Percentiles rank a stretch among this genome's conserved stretches.
phyloP scores from a whole-genome alignment of 1,139 yeast genomes.

The Lodderomyces beijingensis region DNA sequence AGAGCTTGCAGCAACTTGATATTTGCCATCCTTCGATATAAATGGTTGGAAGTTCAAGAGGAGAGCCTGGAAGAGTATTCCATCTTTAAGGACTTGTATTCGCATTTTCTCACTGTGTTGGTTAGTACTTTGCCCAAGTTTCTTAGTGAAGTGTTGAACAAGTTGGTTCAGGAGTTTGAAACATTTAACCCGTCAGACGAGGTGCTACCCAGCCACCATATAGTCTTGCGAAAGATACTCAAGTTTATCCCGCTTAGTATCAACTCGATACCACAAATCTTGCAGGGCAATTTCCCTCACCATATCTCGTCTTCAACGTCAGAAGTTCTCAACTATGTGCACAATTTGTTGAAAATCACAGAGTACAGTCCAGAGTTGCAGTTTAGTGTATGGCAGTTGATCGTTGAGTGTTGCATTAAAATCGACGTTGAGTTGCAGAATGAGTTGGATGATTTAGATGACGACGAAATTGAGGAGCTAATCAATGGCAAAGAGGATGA shows the following conservation, averaged over 20 bases:
- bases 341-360: conserved; percentile 55
- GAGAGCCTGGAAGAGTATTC: conserved; percentile 19
- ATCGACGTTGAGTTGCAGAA: conserved; percentile 93
- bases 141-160: conserved; percentile 75
- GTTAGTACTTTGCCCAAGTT: conserved; percentile 87
- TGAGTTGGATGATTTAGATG: conserved; percentile 74
- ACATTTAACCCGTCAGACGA: conserved; percentile 9
- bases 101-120: conserved; percentile 70
- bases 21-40: conserved; percentile 34
- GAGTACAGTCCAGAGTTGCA: conserved; percentile 73
- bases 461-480: conserved; percentile 67
- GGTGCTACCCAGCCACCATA: conserved; percentile 51
- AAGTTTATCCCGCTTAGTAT: conserved; percentile 79
- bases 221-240: conserved; percentile 57
- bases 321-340: conserved; percentile 58
- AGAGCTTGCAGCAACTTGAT: conserved; percentile 29
- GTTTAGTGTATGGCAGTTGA: conserved; percentile 71
- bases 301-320: conserved; percentile 55
- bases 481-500: conserved; percentile 51
- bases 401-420: conserved; percentile 76
- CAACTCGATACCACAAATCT: conserved; percentile 54
- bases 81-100: conserved; percentile 46
- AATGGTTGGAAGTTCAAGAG: conserved; percentile 48
- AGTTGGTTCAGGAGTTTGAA: conserved; percentile 58
- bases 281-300: conserved; percentile 71